Evolutionary conservation across 2,329 filamentous ascomycete genomes (phyloP), one percentile per base, ranked within the genome.

Genomic region (Colletotrichum costaricense): DNA sequence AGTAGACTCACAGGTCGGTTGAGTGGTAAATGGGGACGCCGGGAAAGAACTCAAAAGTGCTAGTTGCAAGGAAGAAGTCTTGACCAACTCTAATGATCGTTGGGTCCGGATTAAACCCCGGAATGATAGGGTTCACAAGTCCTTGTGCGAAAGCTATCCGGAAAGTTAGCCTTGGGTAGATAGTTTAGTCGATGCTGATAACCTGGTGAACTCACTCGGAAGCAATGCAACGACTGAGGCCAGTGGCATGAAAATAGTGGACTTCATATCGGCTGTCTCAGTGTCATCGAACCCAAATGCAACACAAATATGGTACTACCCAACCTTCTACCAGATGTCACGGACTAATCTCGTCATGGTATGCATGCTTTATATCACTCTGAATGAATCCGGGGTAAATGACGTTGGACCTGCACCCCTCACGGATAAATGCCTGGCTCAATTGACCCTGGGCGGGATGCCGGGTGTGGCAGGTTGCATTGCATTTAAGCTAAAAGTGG

Each of bases 41-140:
- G 1, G 74, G 74, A 16, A 75, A 75, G 33, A 63, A 75, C 22
- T 75, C 74, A 5, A 75, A 75, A 1, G 72, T 75, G 24, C 71
- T 74, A 1, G 74, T 75, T 16, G 69, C 72, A 14, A 75, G 22
- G 19, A 75, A 75, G 42, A 72, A 75, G 42, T 75, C 74, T 16
- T 52, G 57, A 2, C 42, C 72, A 4, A 75, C 72, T 33, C 74
- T 67, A 26, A 74, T 69, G 35, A 75, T 74, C 1, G 59, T 66
- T 5, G 74, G 74, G 38, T 75, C 74, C 5, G 74, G 74, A 38
- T 75, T 75, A 62, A 75, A 75, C 2, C 74, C 74, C 1, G 74
- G 74, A 12, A 75, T 72, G 19, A 75, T 75, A 4, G 74, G 74
- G 16, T 75, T 75, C 12, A 72, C 30, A 11, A 75, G 56, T 14